A percentile compares a stretch with the other conserved stretches of the same genome.
Conservation (phyloP, 805 yeast species). For the Ogataea salicorniae region DNA sequence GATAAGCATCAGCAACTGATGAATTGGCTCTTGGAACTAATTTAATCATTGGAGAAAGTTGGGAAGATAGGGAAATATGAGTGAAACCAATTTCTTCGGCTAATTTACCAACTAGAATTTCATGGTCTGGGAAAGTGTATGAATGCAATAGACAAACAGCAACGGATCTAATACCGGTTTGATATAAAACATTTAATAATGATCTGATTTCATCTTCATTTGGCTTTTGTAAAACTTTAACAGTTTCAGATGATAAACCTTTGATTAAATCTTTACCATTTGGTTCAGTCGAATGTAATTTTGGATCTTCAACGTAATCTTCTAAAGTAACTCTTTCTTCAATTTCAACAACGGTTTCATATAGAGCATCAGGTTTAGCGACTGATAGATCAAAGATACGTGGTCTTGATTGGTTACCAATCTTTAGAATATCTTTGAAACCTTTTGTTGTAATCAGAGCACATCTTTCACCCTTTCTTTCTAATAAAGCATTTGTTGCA, state of each 20-base stretch:
- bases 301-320: conserved; percentile 73
- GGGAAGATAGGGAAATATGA: conserved; percentile 63
- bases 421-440: conserved; percentile 71
- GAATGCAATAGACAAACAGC: conserved; percentile 73
- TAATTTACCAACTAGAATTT: conserved; percentile 48
- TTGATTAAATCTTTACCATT: conserved; percentile 34
- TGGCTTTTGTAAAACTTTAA: conserved; percentile 51
- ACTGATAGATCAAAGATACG: conserved; percentile 80
- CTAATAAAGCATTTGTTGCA: conserved; percentile 91
- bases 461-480: conserved; percentile 86
- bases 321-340: conserved; percentile 89
- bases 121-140: conserved; percentile 70
- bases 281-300: conserved; percentile 20
- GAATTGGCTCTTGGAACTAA: conserved; percentile 72
- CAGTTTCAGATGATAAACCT: conserved; percentile 67
- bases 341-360: conserved; percentile 72
- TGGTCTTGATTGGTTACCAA: conserved; percentile 93
- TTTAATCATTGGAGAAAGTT: conserved; percentile 75
- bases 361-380: conserved; percentile 63
- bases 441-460: conserved; percentile 87
- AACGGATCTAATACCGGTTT: conserved; percentile 58
- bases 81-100: conserved; percentile 64
- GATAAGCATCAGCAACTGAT: conserved; percentile 74
- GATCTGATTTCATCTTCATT: conserved; percentile 38
- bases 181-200: conserved; percentile 40